Conservation (phyloP, 2,329 filamentous ascomycete genomes). For the Pyrenochaeta sp. region DNA sequence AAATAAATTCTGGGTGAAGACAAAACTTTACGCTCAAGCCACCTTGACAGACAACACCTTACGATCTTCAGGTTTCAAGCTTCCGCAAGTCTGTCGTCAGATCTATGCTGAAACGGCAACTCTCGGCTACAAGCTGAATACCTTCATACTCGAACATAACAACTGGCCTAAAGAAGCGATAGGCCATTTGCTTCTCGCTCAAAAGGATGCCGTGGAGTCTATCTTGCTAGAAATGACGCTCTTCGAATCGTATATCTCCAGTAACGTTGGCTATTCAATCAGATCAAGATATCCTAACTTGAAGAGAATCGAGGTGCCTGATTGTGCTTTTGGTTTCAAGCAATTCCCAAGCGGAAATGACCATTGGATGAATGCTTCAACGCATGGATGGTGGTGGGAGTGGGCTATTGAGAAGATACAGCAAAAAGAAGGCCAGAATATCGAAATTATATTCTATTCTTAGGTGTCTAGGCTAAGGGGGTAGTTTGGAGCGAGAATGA, state of each 20-base stretch:
- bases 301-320: not conserved
- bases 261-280: not conserved
- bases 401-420: not conserved
- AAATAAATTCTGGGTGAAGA: not conserved
- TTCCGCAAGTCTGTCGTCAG: slow-evolving; percentile 17
- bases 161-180: not conserved
- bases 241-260: not conserved
- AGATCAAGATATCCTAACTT: not conserved
- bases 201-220: not conserved
- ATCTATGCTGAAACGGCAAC: slow-evolving; percentile 22
- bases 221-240: not conserved
- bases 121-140: slow-evolving; percentile 13
- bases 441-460: too few relatives aligned
- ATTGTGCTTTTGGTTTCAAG: not conserved
- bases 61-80: slow-evolving; percentile 9
- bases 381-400: not conserved
- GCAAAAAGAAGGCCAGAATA: too few relatives aligned
- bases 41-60: not conserved
- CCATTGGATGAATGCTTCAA: slow-evolving; percentile 2
- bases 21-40: not conserved
- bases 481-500: too few relatives aligned
- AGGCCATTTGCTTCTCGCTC: not conserved
- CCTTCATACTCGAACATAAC: slow-evolving; percentile 8
- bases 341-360: not conserved
- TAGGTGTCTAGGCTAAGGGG: too few relatives aligned